A percentile compares a stretch with the other conserved stretches of the same genome.
Conservation (phyloP, 2,329 filamentous ascomycete genomes). For the Verticillium tricorpus region DNA sequence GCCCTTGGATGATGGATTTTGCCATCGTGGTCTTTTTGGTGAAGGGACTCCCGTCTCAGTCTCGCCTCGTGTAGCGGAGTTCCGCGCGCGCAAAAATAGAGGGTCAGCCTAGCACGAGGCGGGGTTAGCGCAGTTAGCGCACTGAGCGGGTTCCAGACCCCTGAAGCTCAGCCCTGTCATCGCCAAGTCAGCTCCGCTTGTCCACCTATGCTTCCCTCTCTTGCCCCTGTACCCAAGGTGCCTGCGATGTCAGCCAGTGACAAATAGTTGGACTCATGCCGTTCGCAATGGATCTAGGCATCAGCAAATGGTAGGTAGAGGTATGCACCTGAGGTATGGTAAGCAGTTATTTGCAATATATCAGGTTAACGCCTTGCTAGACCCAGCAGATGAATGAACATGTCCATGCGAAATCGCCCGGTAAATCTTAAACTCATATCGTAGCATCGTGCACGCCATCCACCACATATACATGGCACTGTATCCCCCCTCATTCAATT, state of each 20-base stretch:
- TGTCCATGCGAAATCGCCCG: not conserved
- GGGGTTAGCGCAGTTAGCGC: not conserved
- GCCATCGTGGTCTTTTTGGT: not conserved
- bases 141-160: not conserved
- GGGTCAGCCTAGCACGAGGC: not conserved
- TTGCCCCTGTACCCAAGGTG: no score
- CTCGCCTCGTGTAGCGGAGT: not conserved
- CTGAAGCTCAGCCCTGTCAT: not conserved
- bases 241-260: not conserved
- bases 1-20: not conserved
- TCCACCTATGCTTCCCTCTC: not conserved
- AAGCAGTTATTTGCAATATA: no score
- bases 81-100: not conserved
- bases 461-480: not conserved
- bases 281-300: no score
- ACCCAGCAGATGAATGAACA: not conserved
- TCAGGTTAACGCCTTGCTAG: not conserved
- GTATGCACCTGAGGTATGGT: no score
- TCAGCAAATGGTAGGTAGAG: no score
- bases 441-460: not conserved
- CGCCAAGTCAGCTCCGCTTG: not conserved
- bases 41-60: not conserved
- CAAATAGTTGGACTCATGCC: not conserved
- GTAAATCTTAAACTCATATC: not conserved
- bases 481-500: no score